Conservation (phyloP, 352 stramenopile species). For the Phytophthora litchii region DNA sequence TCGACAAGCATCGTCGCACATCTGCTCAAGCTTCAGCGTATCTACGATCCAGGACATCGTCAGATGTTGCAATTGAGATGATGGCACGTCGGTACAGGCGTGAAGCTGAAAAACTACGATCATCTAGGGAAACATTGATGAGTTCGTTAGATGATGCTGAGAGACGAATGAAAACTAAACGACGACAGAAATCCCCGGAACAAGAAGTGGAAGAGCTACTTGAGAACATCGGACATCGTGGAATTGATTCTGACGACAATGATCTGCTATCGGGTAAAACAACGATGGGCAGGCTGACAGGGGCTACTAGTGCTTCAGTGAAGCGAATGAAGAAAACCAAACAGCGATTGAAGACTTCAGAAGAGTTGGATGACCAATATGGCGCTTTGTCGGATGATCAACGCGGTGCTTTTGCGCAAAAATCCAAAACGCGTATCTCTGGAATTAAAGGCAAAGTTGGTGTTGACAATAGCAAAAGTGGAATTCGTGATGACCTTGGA, state of each 20-base stretch:
- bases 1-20: constrained; percentile 33
- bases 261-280: background rate
- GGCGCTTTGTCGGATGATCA: background rate
- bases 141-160: constrained; percentile 3
- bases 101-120: constrained; percentile 38
- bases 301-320: background rate
- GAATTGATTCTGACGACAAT: background rate
- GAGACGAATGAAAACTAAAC: constrained; percentile 10
- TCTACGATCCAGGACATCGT: constrained; percentile 31
- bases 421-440: background rate
- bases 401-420: background rate
- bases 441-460: background rate
- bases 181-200: constrained; percentile 11
- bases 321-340: constrained; percentile 1
- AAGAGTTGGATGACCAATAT: background rate
- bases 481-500: background rate
- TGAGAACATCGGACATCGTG: background rate
- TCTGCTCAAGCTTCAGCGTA: constrained; percentile 43
- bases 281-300: background rate
- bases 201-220: constrained; percentile 20
- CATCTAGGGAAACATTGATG: constrained; percentile 21
- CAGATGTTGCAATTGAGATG: constrained; percentile 33
- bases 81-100: constrained; percentile 45
- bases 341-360: background rate
- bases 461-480: background rate